Conservation (phyloP, 306 rosid genomes). For the Gleditsia sinensis region DNA sequence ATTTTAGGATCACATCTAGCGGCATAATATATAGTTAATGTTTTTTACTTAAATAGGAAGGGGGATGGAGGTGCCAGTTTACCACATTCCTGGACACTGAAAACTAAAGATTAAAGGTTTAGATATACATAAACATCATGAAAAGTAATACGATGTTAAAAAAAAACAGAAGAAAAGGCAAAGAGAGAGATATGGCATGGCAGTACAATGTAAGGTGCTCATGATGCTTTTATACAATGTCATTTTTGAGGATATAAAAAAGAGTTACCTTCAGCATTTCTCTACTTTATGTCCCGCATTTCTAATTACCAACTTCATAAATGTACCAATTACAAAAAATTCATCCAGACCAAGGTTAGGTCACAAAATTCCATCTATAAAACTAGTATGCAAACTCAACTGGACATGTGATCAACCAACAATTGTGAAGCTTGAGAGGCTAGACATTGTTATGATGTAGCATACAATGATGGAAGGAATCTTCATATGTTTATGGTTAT, state of each 20-base stretch:
- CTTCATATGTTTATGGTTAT: constrained; percentile 2
- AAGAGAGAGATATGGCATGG: too few species aligned
- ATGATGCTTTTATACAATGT: constrained; percentile 13
- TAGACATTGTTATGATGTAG: not conserved
- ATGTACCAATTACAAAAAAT: not conserved
- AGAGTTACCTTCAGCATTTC: not conserved
- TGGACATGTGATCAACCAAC: not conserved
- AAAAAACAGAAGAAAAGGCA: not conserved
- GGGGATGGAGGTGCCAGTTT: not conserved
- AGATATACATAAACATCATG: constrained; percentile 17
- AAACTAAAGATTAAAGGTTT: constrained; percentile 24
- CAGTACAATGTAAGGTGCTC: not conserved
- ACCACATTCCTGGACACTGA: not conserved
- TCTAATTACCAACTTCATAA: not conserved
- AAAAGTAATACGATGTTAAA: constrained; percentile 6
- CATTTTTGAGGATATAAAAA: not conserved
- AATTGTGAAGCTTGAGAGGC: not conserved
- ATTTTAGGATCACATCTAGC: constrained; percentile 9
- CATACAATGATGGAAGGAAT: constrained; percentile 1
- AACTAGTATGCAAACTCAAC: not conserved
- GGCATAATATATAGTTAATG: not conserved
- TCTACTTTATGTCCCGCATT: not conserved
- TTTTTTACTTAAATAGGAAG: constrained; percentile 1
- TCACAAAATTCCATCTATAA: constrained; percentile 11
- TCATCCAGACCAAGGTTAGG: not conserved